Evolutionary conservation across 2,329 filamentous ascomycete species (phyloP), one percentile per base, ranked within the genome.

Genomic region (Pseudogymnoascus verrucosus): DNA sequence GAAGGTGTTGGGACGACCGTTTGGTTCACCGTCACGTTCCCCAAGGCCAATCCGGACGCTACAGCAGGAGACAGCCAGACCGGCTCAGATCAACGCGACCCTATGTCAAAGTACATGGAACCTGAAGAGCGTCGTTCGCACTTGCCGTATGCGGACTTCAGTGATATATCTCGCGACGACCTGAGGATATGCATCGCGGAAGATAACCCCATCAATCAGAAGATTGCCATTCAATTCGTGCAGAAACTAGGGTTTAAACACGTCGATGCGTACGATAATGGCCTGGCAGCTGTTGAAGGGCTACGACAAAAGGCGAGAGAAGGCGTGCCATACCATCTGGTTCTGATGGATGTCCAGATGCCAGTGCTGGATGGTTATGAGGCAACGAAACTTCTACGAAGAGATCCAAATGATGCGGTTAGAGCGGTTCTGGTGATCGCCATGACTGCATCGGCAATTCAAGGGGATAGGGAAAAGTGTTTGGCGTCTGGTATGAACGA

Each of bases 311-410:
- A 88, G 66, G 89, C 89, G 3, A 80, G 78, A 51, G 88, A 90
- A 66, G 88, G 88, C 1, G 80, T 80, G 7, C 93, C 92, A 0
- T 97, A 96, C 76, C 92, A 97, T 71, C 83, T 97, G 34, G 88
- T 96, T 42, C 82, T 97, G 51, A 97, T 97, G 93, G 93, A 97
- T 73, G 91, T 96, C 3, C 92, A 96, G 76, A 97, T 97, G 93
- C 93, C 93, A 0, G 86, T 96, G 3, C 83, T 96, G 7, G 93
- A 97, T 73, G 93, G 93, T 5, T 96, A 96, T 73, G 90, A 96
- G 75, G 92, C 93, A 1, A 97, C 93, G 0, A 89, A 89, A 68
- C 82, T 91, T 64, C 86, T 97, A 51, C 87, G 93, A 8, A 85
- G 85, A 68, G 92, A 97, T 74, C 74, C 84, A 0, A 84, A 91